These are phyloP conservation scores for Pseudogymnoascus sp. DNA, from an alignment of 2,329 filamentous ascomycete species.

Conservation along the genomic window DNA sequence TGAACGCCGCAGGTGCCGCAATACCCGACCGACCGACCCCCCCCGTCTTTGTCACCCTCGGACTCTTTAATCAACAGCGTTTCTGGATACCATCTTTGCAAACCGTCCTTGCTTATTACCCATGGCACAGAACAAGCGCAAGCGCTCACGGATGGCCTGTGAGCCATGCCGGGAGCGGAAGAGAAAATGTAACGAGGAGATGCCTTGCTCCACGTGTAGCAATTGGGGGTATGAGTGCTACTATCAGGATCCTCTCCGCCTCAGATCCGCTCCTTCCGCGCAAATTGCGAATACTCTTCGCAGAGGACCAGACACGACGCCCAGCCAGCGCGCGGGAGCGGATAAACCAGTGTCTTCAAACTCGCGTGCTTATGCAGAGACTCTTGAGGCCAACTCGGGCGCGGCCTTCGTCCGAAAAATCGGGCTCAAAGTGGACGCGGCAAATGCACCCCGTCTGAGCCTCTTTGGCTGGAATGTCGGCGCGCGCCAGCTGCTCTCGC, in stretches of 20 bases:
- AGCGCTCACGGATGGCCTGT: slow-evolving; percentile 22
- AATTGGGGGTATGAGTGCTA: slow-evolving; percentile 26
- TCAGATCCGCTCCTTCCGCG: background rate
- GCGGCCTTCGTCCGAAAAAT: slow-evolving; percentile 46
- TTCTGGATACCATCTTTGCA: background rate
- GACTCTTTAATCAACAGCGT: background rate
- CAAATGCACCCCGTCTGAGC: slow-evolving; percentile 39
- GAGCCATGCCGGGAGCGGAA: slow-evolving; percentile 26
- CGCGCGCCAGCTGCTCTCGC: slow-evolving; percentile 24
- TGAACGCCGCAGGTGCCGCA: background rate
- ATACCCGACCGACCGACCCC: background rate
- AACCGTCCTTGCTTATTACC: background rate
- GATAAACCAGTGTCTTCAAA: background rate
- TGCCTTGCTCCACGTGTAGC: slow-evolving; percentile 24
- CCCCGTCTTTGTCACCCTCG: background rate
- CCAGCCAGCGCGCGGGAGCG: background rate
- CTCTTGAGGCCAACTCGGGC: background rate
- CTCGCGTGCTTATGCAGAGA: background rate
- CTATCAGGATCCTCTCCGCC: slow-evolving; percentile 15
- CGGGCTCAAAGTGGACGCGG: slow-evolving; percentile 44
- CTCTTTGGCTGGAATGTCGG: slow-evolving; percentile 47
- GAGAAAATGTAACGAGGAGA: slow-evolving; percentile 19
- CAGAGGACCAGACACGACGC: background rate
- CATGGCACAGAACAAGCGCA: slow-evolving; percentile 14
- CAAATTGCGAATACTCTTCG: background rate